These are phyloP conservation scores for Byssochlamys sp. DNA, from an alignment of 2,329 filamentous ascomycete species.

Conservation along the genomic window DNA sequence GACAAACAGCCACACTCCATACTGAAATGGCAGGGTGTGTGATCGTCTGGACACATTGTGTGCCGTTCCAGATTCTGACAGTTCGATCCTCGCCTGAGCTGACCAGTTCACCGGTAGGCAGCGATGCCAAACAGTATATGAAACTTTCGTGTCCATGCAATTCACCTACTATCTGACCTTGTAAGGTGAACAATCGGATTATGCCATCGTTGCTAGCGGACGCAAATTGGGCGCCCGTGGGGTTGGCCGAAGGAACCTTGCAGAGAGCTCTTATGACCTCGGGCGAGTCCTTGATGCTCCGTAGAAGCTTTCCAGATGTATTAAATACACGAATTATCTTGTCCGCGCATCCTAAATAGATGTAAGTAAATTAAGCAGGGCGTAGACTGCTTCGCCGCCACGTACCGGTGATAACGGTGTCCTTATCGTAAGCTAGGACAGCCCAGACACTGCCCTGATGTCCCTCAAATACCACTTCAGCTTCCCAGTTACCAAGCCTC, in stretches of 20 bases:
- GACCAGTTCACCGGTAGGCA: conserved; percentile 77
- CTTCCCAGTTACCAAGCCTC: conserved; percentile 77
- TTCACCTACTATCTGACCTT: conserved; percentile 65
- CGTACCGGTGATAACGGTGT: conserved; percentile 65
- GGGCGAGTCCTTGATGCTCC: conserved; percentile 58
- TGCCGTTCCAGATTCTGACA: conserved; percentile 74
- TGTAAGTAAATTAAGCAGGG: conserved; percentile 9
- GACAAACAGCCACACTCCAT: conserved; percentile 78
- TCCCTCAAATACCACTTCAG: conserved; percentile 59
- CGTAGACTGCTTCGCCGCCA: background rate
- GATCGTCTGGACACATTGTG: conserved; percentile 82
- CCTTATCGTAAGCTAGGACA: conserved; percentile 72
- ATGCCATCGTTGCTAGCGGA: conserved; percentile 88
- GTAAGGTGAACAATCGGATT: conserved; percentile 75
- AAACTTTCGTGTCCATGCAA: conserved; percentile 87
- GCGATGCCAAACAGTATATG: conserved; percentile 71
- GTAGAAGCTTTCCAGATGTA: conserved; percentile 52
- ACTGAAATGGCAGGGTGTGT: conserved; percentile 95
- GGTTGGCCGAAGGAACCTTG: conserved; percentile 63
- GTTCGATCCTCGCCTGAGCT: conserved; percentile 94
- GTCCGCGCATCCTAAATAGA: conserved; percentile 64
- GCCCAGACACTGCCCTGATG: conserved; percentile 82
- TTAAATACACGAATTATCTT: conserved; percentile 78
- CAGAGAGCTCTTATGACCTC: conserved; percentile 85
- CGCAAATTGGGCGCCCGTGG: conserved; percentile 81